Evolutionary conservation across 2,329 filamentous ascomycete species (phyloP), one percentile per base, ranked within the genome.

Genomic region (Didymella sp.): DNA sequence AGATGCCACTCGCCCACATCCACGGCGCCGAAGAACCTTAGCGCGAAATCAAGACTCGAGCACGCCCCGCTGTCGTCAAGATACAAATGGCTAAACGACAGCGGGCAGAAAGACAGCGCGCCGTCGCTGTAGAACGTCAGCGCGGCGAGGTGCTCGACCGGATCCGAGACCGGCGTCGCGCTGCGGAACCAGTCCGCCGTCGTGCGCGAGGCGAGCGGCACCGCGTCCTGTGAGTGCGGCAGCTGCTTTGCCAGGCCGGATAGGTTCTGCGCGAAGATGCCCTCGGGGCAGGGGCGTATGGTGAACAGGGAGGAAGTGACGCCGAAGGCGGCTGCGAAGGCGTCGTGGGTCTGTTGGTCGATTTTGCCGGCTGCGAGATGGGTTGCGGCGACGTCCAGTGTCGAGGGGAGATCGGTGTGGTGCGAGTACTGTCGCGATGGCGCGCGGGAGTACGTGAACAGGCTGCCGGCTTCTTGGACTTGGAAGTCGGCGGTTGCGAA

Each of bases 11-110:
- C 45, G 6, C 64, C 61, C 52, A 82, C 8, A 48, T 81, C 72
- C 38, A 82, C 19, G 0, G 75, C 72, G 56, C 81, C 79, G 6
- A 81, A 60, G 8, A 57, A 33, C 0, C 82, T 71, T 53, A 84
- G 54, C 3, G 82, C 77, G 65, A 84, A 84, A 60, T 84, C 82
- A n/a, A 84, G 62, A 9, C 75, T 79, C 2, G 77, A 79, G 48
- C 77, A 81, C 2, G 81, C 79, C 6, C 61, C 74, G 0, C 73
- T 73, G 33, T 84, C 80, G 1, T 79, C 75, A 33, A 83, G 72
- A 62, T 74, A 80, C 69, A 76, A 63, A 9, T 79, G 73, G 47
- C 69, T 75, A 48, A 81, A 80, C 1, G 68, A 71, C 46, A 84
- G 59, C 0, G 81, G 80, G 1, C 78, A 30, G 33, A 83, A 82